Evolutionary conservation across 345 rosid genomes (phyloP).

Genomic region (Gossypium mustelinum): DNA sequence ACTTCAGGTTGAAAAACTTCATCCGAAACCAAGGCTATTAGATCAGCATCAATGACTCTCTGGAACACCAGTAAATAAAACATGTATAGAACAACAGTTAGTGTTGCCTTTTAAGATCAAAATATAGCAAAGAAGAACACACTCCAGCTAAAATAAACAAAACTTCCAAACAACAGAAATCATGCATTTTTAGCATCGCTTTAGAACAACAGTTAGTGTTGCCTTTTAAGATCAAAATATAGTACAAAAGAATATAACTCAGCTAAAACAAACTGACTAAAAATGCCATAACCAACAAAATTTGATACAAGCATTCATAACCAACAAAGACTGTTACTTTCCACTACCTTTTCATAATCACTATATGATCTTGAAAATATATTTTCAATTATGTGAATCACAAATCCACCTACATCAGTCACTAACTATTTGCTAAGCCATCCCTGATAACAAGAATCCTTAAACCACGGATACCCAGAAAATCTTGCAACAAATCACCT

Average conservation of each 20-base stretch:
- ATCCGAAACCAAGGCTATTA: constrained; percentile 87
- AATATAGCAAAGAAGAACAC: background rate
- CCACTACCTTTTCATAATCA: background rate
- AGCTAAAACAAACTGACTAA: background rate
- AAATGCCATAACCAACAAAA: background rate
- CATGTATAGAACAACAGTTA: constrained; percentile 11
- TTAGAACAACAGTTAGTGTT: background rate
- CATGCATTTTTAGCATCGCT: background rate
- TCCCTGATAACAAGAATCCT: constrained; percentile 1
- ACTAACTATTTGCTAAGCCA: background rate
- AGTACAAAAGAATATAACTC: background rate
- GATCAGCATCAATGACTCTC: constrained; percentile 90
- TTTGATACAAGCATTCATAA: background rate
- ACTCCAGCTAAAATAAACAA: background rate
- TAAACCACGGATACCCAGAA: constrained; percentile 2
- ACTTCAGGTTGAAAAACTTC: constrained; percentile 89
- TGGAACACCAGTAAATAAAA: constrained; percentile 29
- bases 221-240: constrained; percentile 3
- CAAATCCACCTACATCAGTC: background rate
- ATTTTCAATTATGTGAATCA: background rate
- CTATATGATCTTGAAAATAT: constrained; percentile 1
- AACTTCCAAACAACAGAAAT: background rate
- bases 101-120: constrained; percentile 7
- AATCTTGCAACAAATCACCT: constrained; percentile 1
- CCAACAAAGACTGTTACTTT: background rate